Percentiles rank a stretch among this genome's conserved stretches.
Evolutionary conservation across 2,329 filamentous ascomycete species (phyloP).

Genomic region (Aureobasidium sp.): DNA sequence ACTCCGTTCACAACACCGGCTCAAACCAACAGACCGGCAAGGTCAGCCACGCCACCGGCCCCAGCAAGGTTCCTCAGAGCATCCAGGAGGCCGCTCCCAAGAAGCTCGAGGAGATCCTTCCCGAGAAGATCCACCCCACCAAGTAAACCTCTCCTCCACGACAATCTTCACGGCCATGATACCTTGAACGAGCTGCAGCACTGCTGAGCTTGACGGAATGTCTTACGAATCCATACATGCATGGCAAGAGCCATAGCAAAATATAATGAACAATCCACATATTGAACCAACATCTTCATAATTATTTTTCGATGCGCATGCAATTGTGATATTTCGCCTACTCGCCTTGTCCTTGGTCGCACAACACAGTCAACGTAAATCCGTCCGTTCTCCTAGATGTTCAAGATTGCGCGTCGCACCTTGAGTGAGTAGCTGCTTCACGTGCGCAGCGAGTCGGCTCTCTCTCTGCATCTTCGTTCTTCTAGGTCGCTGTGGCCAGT

Average conservation of each 20-base stretch:
- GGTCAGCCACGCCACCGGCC: slow-evolving; percentile 35
- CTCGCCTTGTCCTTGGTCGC: background rate
- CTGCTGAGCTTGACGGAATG: background rate
- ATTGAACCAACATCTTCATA: background rate
- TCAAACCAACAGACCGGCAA: slow-evolving; percentile 29
- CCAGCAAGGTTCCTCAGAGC: slow-evolving; percentile 36
- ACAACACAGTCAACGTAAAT: too few relatives aligned
- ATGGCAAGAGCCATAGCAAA: background rate
- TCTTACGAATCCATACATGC: background rate
- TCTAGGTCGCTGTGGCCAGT: too few relatives aligned
- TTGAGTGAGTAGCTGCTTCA: too few relatives aligned
- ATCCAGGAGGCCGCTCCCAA: slow-evolving; percentile 40
- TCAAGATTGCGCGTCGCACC: too few relatives aligned
- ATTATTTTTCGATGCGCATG: background rate
- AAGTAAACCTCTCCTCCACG: background rate
- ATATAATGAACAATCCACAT: background rate
- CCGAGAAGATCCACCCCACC: background rate
- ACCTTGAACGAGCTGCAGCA: background rate
- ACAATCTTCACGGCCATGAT: background rate
- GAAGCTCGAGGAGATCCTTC: slow-evolving; percentile 30
- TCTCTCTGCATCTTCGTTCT: too few relatives aligned
- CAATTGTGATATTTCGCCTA: background rate
- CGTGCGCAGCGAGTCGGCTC: too few relatives aligned
- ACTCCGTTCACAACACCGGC: slow-evolving; percentile 34
- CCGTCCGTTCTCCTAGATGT: too few relatives aligned